Base-by-base conservation (phyloP, 2,329 filamentous ascomycete species). In the Alternaria alternata region DNA sequence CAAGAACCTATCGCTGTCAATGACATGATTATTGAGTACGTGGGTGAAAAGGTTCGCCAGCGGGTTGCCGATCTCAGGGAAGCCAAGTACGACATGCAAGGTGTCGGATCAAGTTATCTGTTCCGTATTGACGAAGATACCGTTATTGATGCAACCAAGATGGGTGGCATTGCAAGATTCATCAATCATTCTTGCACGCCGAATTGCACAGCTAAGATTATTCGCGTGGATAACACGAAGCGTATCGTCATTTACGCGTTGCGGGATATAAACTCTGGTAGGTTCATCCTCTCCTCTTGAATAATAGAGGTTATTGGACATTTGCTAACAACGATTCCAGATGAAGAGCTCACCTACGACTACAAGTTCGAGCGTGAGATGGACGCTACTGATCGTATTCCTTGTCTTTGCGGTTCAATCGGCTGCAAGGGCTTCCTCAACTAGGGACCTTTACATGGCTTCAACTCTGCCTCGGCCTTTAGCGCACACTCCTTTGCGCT, bases 21-120 rank as follows among this genome's bases (percentile, higher is more conserved):
- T 78, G 95, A 99, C 80, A 97, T 99, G 93, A 99, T 99, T 77
- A 99, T 99, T 75, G 95, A 99, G 81, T 99, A 99, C 76, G 95
- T 99, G 11, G 95, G 95, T 62, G 95, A 99, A 81, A 95, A 97
- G 79, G 93, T 99, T 38, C 89, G 95, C 58, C 95, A 99, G 80
- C 93, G 96, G 74, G 95, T 99, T 61, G 94, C 95, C n/a, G 95
- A 99, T 79, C 89, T 98, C 76, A 90, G 95, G 57, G 95, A 99
- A 82, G 88, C 90, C 67, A 88, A 90, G 61, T 99, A 99, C 78
- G 87, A 97, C 65, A 94, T 95, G 83, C 97, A 95, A 76, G 95
- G 95, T 52, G 97, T 99, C 66, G 95, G 95, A 60, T 97, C 93
- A 79, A 96, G 92, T 76, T 99, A 99, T 79, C 87, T 99, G 34